A percentile compares a stretch with the other conserved stretches of the same genome.
phyloP scores from a whole-genome alignment of 179 eudicot genomes.

The Carnegiea gigantea region DNA sequence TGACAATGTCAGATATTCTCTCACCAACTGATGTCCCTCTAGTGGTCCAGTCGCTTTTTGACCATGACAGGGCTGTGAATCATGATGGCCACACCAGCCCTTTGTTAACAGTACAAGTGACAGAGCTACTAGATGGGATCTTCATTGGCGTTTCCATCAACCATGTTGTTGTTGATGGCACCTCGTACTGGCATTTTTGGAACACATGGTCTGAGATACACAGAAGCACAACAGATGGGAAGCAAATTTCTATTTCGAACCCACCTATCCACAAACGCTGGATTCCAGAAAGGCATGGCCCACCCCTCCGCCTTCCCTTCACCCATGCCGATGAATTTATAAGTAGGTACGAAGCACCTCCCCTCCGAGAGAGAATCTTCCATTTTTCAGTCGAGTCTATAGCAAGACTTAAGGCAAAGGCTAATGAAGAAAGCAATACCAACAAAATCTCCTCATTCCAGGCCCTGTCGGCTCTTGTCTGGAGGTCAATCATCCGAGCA shows the following conservation, averaged over 20 bases:
- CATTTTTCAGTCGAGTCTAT: conserved; percentile 31
- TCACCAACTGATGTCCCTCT: conserved; percentile 27
- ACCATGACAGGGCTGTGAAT: conserved; percentile 42
- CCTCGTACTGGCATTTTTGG: conserved; percentile 48
- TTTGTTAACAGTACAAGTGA: conserved; percentile 31
- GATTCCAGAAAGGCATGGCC: conserved; percentile 26
- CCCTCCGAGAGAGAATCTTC: conserved; percentile 27
- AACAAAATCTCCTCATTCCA: conserved; percentile 29
- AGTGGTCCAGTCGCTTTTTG: conserved; percentile 45
- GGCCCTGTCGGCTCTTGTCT: conserved; percentile 25
- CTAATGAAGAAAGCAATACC: conserved; percentile 17
- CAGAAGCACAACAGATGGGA: not conserved
- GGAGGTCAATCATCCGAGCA: conserved; percentile 27
- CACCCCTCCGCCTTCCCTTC: conserved; percentile 12
- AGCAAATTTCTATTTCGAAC: not conserved
- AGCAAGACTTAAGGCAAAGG: conserved; percentile 27
- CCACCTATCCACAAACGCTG: conserved; percentile 19
- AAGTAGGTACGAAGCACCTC: conserved; percentile 20
- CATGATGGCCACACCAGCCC: conserved; percentile 50
- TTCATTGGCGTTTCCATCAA: conserved; percentile 34
- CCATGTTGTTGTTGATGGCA: conserved; percentile 46
- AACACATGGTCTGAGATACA: conserved; percentile 42
- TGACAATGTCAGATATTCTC: conserved; percentile 36
- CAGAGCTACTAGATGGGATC: conserved; percentile 29
- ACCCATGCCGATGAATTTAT: conserved; percentile 23